Percentiles rank a stretch among this genome's conserved stretches.
Conservation (phyloP, 352 stramenopile species). For the Elongisporangium anandrum region DNA sequence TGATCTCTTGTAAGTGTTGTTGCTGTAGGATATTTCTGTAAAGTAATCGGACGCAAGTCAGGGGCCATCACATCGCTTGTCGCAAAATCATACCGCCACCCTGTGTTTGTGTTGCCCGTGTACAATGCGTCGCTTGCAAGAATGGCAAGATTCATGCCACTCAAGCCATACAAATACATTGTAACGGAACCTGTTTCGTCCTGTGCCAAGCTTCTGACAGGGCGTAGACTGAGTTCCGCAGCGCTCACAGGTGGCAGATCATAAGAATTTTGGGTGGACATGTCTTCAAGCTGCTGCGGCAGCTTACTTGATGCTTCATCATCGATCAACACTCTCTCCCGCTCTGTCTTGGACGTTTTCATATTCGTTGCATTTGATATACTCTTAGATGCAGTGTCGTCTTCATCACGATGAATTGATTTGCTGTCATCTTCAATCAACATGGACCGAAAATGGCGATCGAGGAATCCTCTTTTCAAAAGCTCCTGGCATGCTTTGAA, state of each 20-base stretch:
- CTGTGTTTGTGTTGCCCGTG: slow-evolving; percentile 73
- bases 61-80: slow-evolving; percentile 72
- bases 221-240: slow-evolving; percentile 54
- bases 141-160: slow-evolving; percentile 64
- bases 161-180: slow-evolving; percentile 81
- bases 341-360: not conserved
- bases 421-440: slow-evolving; percentile 46
- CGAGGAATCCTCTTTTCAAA: slow-evolving; percentile 59
- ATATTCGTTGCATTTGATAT: not conserved
- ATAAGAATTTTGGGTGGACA: slow-evolving; percentile 81
- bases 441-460: slow-evolving; percentile 67
- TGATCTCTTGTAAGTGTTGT: slow-evolving; percentile 51
- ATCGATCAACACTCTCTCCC: slow-evolving; percentile 27
- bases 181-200: slow-evolving; percentile 30
- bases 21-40: slow-evolving; percentile 39
- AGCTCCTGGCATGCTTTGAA: slow-evolving; percentile 80
- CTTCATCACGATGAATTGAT: slow-evolving; percentile 26
- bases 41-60: slow-evolving; percentile 47
- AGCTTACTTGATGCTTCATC: not conserved
- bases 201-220: slow-evolving; percentile 50
- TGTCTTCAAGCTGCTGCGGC: slow-evolving; percentile 40
- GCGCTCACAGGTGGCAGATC: slow-evolving; percentile 80
- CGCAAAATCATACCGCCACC: slow-evolving; percentile 81
- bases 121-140: slow-evolving; percentile 73
- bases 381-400: slow-evolving; percentile 7